Evolutionary conservation across 257 asterid species (phyloP), one percentile per base, ranked within the genome.

Genomic region (Scutellaria galericulata): DNA sequence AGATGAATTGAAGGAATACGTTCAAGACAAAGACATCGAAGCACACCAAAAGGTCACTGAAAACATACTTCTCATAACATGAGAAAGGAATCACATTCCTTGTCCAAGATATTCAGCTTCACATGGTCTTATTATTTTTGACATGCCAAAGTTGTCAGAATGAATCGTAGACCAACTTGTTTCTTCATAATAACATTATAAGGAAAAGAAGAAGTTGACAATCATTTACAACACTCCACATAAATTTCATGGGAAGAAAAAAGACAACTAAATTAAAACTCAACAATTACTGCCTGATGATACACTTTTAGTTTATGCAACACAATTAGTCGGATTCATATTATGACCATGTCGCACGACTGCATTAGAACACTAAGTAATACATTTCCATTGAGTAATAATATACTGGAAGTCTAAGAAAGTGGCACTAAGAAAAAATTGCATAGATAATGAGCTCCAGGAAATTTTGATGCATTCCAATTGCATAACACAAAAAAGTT

Each of bases 381-480:
- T 24, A 31, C 2, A 60, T 13, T 53, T 9, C 57, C 55, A 64
- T 53, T 51, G 35, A 65, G 41, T 8, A 14, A 22, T 56, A 47
- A 18, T 50, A 73, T n/a, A 68, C 14, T 39, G 41, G 58, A 66
- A 41, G 48, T 31, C 56, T 40, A 39, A 57, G 55, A 70, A 71
- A 64, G 35, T 12, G 68, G 7, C 35, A 48, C 8, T n/a, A 14
- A 12, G 0, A 39, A 14, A 35, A 44, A 11, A 51, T n/a, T 3
- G 7, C 1, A 44, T 35, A 52, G 12, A 40, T 20, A n/a, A 41
- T n/a, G 42, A 45, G 37, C 39, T 58, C 46, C 53, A 35, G 31
- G 1, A 22, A 53, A 42, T 42, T 9, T 57, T 1, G 12, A 66
- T 40, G 44, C 12, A 31, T 44, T 53, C 27, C 46, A 45, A 50